Conservation (phyloP, 306 rosid species). For the Vicia villosa region DNA sequence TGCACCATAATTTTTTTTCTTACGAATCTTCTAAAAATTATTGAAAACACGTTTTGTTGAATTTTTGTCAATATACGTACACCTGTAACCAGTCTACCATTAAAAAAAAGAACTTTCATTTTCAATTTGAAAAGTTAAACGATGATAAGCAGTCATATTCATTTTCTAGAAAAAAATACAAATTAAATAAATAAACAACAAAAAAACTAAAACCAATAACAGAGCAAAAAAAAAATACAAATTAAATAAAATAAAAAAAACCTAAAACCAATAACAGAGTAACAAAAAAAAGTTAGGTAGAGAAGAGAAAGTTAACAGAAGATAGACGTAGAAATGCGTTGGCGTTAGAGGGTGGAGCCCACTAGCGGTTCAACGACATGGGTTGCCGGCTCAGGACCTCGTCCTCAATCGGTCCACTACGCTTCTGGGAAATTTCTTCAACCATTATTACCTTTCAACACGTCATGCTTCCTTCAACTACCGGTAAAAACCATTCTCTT, state of each 20-base stretch:
- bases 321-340: slow-evolving; percentile 35
- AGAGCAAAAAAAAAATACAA: background rate
- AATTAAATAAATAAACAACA: no score
- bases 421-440: slow-evolving; percentile 49
- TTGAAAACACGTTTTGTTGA: no score
- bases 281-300: background rate
- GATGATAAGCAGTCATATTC: background rate
- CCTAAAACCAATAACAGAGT: background rate
- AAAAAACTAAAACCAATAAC: background rate
- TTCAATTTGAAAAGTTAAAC: background rate
- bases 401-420: slow-evolving; percentile 43
- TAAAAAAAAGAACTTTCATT: background rate
- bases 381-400: slow-evolving; percentile 42
- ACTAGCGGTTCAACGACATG: slow-evolving; percentile 42
- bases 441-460: slow-evolving; percentile 36
- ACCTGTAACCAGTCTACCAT: background rate
- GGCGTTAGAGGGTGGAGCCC: slow-evolving; percentile 47
- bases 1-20: no score
- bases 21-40: no score
- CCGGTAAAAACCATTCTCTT: background rate
- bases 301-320: background rate
- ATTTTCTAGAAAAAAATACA: background rate
- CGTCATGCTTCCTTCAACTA: slow-evolving; percentile 37
- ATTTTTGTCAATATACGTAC: background rate
- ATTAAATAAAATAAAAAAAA: background rate